Evolutionary conservation across 441 rosid species (phyloP).

Genomic region (Populus hybrid): DNA sequence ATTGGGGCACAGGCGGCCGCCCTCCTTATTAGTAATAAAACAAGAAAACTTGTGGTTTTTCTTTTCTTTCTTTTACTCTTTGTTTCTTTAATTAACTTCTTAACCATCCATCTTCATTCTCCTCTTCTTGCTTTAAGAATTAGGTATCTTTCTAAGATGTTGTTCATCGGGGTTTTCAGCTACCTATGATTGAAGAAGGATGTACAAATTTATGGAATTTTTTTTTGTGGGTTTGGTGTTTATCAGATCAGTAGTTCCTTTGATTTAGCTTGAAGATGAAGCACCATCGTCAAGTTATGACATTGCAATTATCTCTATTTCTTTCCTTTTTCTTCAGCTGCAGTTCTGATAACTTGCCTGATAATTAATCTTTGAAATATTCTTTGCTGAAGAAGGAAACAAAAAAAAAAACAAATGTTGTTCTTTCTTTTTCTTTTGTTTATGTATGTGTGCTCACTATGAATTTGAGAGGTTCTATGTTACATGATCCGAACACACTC

Average conservation of each 20-base stretch:
- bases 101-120: constrained; percentile 27
- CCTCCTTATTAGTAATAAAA: constrained; percentile 42
- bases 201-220: constrained; percentile 36
- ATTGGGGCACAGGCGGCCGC: constrained; percentile 65
- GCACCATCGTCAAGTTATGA: constrained; percentile 11
- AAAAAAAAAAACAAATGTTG: background rate
- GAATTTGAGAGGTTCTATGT: background rate
- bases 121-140: constrained; percentile 20
- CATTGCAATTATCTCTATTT: constrained; percentile 2
- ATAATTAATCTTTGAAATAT: constrained; percentile 14
- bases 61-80: constrained; percentile 12
- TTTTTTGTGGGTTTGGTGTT: constrained; percentile 10
- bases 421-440: background rate
- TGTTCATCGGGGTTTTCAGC: constrained; percentile 23
- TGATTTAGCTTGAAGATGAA: constrained; percentile 26
- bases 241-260: background rate
- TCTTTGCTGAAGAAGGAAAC: background rate
- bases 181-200: constrained; percentile 42
- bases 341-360: constrained; percentile 28
- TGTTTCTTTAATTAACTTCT: constrained; percentile 19
- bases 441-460: background rate
- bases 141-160: constrained; percentile 25
- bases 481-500: background rate
- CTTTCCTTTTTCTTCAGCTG: background rate
- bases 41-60: constrained; percentile 11